These are phyloP conservation scores for Cucurbitaria berberidis DNA, from an alignment of 2,329 filamentous ascomycete genomes.

Conservation along the genomic window DNA sequence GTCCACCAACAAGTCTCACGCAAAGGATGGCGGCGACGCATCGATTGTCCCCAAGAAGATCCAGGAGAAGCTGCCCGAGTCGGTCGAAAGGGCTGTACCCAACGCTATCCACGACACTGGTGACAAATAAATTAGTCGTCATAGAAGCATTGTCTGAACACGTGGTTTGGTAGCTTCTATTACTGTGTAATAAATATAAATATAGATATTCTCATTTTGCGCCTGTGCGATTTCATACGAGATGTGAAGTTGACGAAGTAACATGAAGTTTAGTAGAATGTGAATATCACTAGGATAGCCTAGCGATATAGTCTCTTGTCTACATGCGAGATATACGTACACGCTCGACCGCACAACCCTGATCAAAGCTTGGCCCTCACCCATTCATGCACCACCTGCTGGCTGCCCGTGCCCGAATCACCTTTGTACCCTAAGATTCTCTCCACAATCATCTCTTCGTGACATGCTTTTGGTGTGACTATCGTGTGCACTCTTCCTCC, in stretches of 20 bases:
- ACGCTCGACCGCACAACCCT: neutral
- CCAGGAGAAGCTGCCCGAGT: slow-evolving; percentile 54
- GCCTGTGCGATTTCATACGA: too few relatives aligned
- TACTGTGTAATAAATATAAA: neutral
- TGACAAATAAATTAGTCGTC: slow-evolving; percentile 20
- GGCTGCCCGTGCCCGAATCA: slow-evolving; percentile 44
- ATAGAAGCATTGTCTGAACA: neutral
- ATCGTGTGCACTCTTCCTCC: slow-evolving; percentile 44
- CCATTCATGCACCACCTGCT: slow-evolving; percentile 49
- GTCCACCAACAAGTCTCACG: slow-evolving; percentile 46
- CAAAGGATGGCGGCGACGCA: slow-evolving; percentile 44
- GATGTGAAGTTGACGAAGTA: too few relatives aligned
- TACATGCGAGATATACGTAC: too few relatives aligned
- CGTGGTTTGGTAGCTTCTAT: neutral
- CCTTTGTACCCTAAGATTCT: slow-evolving; percentile 48
- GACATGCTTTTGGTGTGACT: slow-evolving; percentile 46
- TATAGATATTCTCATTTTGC: neutral
- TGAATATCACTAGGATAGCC: too few relatives aligned
- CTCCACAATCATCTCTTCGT: slow-evolving; percentile 53
- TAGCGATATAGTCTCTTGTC: too few relatives aligned
- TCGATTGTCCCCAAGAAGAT: slow-evolving; percentile 52
- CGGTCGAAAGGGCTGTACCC: slow-evolving; percentile 52
- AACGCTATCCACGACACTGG: slow-evolving; percentile 53
- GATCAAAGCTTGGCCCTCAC: slow-evolving; percentile 44
- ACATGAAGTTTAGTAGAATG: too few relatives aligned